A percentile compares a stretch with the other conserved stretches of the same genome.
Conservation (phyloP, 306 rosid genomes). For the apple (Malus domestica) region DNA sequence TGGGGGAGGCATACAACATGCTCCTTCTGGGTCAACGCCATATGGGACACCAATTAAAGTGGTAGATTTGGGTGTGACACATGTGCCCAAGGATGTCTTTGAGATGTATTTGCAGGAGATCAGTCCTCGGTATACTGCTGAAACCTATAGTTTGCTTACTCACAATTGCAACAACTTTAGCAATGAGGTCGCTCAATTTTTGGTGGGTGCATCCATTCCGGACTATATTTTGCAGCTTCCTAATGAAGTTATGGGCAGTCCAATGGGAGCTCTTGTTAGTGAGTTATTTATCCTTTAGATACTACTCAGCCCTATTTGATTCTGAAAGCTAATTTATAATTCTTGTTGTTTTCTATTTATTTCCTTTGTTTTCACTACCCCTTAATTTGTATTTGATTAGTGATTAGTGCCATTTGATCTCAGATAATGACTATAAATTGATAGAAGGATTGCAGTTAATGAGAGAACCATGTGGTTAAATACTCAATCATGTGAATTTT, state of each 20-base stretch:
- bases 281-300: slow-evolving; percentile 20
- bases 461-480: not conserved
- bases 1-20: slow-evolving; percentile 90
- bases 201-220: slow-evolving; percentile 77
- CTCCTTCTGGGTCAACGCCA: slow-evolving; percentile 61
- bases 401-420: not conserved
- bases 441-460: not conserved
- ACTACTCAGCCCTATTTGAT: not conserved
- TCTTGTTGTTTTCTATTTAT: too few species aligned
- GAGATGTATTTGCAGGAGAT: slow-evolving; percentile 85
- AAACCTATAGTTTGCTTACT: slow-evolving; percentile 66
- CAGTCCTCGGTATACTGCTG: slow-evolving; percentile 63
- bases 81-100: slow-evolving; percentile 82
- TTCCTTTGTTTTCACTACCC: too few species aligned
- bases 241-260: slow-evolving; percentile 76
- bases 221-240: slow-evolving; percentile 81
- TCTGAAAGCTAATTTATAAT: too few species aligned
- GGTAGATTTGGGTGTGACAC: slow-evolving; percentile 74
- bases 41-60: slow-evolving; percentile 78
- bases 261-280: slow-evolving; percentile 80
- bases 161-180: slow-evolving; percentile 96
- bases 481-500: not conserved
- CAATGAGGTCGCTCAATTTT: slow-evolving; percentile 87
- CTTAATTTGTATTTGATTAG: too few species aligned
- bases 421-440: not conserved